phyloP scores from a whole-genome alignment of 768 basidiomycete species.

The Lactarius trivialis region DNA sequence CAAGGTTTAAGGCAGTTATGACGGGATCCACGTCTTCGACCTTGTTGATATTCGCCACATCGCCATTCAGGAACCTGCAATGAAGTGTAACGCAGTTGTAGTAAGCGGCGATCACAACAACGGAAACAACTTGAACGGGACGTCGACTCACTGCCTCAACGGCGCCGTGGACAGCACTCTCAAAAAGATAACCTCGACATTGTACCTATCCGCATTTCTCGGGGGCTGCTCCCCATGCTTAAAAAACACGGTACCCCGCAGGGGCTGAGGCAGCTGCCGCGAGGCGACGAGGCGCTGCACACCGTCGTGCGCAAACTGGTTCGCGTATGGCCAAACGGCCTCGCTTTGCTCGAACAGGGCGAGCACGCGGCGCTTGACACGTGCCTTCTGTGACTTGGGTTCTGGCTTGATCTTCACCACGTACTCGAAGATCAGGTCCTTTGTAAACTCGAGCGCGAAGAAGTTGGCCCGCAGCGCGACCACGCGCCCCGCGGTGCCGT shows the following conservation, averaged over 20 bases:
- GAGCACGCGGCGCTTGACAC: constrained; percentile 47
- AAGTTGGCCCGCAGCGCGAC: constrained; percentile 57
- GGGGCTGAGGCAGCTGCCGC: constrained; percentile 33
- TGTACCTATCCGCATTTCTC: constrained; percentile 36
- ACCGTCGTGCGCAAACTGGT: constrained; percentile 46
- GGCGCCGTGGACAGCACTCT: constrained; percentile 29
- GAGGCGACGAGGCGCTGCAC: constrained; percentile 39
- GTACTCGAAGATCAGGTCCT: constrained; percentile 50
- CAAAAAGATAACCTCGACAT: constrained; percentile 32
- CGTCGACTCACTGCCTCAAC: constrained; percentile 31
- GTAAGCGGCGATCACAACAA: not conserved
- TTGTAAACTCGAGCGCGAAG: constrained; percentile 43
- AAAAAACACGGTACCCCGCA: constrained; percentile 30
- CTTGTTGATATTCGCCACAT: constrained; percentile 41
- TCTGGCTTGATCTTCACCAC: constrained; percentile 44
- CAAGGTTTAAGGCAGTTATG: constrained; percentile 58
- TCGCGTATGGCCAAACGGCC: constrained; percentile 31
- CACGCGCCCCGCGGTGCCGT: constrained; percentile 28
- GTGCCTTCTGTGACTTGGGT: constrained; percentile 35
- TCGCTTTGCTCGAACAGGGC: constrained; percentile 44
- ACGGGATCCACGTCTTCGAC: constrained; percentile 49
- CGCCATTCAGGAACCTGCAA: constrained; percentile 50
- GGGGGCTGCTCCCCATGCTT: constrained; percentile 38
- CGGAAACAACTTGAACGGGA: not conserved
- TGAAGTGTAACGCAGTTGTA: not conserved